phyloP scores from a whole-genome alignment of 2,329 filamentous ascomycete species.

The Beauveria varroae region DNA sequence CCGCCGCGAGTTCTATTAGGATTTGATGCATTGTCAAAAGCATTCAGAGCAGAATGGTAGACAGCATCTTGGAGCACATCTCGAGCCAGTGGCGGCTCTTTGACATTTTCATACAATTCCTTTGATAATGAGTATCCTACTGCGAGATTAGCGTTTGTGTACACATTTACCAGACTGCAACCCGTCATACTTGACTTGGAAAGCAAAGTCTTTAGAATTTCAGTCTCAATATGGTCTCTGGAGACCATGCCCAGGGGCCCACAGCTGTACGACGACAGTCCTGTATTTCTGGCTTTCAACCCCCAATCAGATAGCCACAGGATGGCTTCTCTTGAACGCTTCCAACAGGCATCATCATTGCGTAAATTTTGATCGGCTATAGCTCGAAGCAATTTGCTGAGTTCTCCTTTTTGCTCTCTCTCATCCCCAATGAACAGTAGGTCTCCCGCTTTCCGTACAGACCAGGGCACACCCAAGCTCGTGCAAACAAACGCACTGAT shows the following conservation, averaged over 20 bases:
- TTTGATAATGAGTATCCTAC: conserved; percentile 55
- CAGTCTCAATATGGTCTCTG: conserved; percentile 56
- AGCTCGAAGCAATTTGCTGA: conserved; percentile 50
- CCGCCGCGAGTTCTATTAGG: conserved; percentile 69
- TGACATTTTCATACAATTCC: conserved; percentile 51
- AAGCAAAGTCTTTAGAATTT: conserved; percentile 62
- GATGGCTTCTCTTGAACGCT: conserved; percentile 52
- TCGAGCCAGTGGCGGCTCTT: conserved; percentile 40
- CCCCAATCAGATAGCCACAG: conserved; percentile 72
- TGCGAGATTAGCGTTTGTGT: conserved; percentile 6
- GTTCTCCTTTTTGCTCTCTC: conserved; percentile 55
- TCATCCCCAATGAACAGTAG: conserved; percentile 56
- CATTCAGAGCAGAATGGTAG: conserved; percentile 55
- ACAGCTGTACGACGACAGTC: conserved; percentile 33
- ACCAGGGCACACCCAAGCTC: conserved; percentile 41
- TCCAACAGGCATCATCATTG: conserved; percentile 58
- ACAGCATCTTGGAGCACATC: conserved; percentile 52
- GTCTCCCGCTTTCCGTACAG: conserved; percentile 49
- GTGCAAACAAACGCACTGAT: conserved; percentile 53
- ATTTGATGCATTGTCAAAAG: conserved; percentile 78
- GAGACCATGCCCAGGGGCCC: conserved; percentile 58
- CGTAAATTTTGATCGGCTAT: conserved; percentile 43
- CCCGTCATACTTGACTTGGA: conserved; percentile 47
- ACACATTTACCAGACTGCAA: background rate
- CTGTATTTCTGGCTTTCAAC: conserved; percentile 27